Conservation (phyloP, 1,284 basidiomycete species). For the Naganishia albida region DNA sequence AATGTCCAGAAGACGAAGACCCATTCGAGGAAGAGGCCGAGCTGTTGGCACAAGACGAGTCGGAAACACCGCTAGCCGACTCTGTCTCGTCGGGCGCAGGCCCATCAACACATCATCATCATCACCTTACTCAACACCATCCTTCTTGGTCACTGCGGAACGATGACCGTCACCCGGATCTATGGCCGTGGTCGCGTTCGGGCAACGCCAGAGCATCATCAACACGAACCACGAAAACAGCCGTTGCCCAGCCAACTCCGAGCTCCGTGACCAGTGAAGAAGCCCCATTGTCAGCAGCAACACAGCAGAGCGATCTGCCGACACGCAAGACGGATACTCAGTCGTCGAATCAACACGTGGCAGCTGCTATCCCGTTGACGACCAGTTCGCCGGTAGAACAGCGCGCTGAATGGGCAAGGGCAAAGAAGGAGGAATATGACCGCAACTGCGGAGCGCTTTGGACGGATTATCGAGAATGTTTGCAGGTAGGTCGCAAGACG, state of each 20-base stretch:
- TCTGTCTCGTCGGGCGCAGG: neutral
- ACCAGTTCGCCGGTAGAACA: constrained; percentile 14
- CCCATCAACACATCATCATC: constrained; percentile 12
- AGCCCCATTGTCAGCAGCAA: neutral
- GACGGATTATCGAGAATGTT: constrained; percentile 35
- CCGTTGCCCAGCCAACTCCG: neutral
- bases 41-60: neutral
- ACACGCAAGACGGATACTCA: too few species aligned
- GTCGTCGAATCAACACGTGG: neutral
- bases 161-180: constrained; percentile 25
- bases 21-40: neutral
- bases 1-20: neutral
- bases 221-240: neutral
- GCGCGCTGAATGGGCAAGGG: constrained; percentile 30
- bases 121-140: constrained; percentile 4
- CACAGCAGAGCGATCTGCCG: too few species aligned
- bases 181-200: constrained; percentile 16
- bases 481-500: constrained; percentile 28
- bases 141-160: constrained; percentile 25
- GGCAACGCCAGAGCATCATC: neutral
- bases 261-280: neutral
- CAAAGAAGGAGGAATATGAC: constrained; percentile 36
- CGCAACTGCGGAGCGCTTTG: constrained; percentile 41
- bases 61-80: neutral
- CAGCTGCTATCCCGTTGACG: constrained; percentile 4